Conservation (phyloP, 179 eudicot species). For the Camellia oleifera region DNA sequence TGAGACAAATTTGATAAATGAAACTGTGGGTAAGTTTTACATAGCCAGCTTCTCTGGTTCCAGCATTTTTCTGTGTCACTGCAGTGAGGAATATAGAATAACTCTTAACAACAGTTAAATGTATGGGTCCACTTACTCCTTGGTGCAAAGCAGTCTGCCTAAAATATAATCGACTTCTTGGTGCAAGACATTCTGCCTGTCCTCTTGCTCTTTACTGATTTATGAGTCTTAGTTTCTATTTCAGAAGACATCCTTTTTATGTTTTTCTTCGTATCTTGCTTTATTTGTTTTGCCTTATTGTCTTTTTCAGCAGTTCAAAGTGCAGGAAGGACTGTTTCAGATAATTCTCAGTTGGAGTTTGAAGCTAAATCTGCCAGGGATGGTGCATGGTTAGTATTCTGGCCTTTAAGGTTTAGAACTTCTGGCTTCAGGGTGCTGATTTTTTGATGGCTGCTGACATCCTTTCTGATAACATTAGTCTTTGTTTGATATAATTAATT, state of each 20-base stretch:
- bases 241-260: background rate
- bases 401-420: background rate
- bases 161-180: no score
- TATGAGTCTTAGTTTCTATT: no score
- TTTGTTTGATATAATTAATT: slow-evolving; percentile 1
- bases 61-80: background rate
- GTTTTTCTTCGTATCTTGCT: no score
- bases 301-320: slow-evolving; percentile 26
- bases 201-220: no score
- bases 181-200: no score
- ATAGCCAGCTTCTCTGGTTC: background rate
- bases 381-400: slow-evolving; percentile 79
- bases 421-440: background rate
- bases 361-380: slow-evolving; percentile 96
- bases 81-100: background rate
- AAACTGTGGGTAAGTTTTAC: background rate
- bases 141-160: no score
- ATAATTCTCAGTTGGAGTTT: slow-evolving; percentile 71
- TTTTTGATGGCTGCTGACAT: background rate
- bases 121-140: no score
- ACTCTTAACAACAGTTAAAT: background rate
- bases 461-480: background rate
- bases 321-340: slow-evolving; percentile 45
- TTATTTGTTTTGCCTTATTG: no score
- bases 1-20: background rate